A percentile compares a stretch with the other conserved stretches of the same genome.
Conservation (phyloP, 441 rosid species). For the Lepidium campestre region DNA sequence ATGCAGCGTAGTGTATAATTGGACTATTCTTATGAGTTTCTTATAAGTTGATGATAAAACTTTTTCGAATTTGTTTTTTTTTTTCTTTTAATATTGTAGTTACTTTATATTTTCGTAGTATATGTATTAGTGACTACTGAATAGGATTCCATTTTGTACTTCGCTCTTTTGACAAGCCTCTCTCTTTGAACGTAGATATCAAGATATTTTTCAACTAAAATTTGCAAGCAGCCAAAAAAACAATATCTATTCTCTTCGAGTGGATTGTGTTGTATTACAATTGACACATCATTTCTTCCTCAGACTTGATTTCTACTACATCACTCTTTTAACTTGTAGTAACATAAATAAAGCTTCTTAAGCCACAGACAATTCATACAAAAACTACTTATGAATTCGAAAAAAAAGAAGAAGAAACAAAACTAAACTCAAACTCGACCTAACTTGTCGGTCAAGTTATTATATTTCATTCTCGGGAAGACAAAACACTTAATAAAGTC, state of each 20-base stretch:
- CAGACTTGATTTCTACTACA: background rate
- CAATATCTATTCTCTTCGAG: background rate
- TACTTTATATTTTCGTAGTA: no score
- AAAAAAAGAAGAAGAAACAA: background rate
- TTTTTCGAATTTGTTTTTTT: no score
- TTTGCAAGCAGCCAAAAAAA: background rate
- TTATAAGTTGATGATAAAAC: no score
- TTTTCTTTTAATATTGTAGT: no score
- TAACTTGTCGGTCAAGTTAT: slow-evolving; percentile 14
- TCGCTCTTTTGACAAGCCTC: no score
- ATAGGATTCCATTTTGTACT: no score
- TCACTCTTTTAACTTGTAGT: background rate
- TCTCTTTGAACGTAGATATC: no score
- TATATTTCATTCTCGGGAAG: background rate
- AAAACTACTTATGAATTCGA: slow-evolving; percentile 2
- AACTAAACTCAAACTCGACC: slow-evolving; percentile 22
- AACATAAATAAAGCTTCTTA: slow-evolving; percentile 8
- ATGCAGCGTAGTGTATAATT: background rate
- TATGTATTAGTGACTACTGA: no score
- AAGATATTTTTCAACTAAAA: background rate
- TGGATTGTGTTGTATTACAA: background rate
- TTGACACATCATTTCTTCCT: background rate
- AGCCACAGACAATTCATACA: slow-evolving; percentile 6
- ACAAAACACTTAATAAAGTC: background rate
- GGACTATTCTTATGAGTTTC: no score